Percentiles rank a stretch among this genome's conserved stretches.
These are phyloP conservation scores for Phaeosphaeriaceae sp. DNA, from an alignment of 2,329 filamentous ascomycete genomes.

Conservation along the genomic window DNA sequence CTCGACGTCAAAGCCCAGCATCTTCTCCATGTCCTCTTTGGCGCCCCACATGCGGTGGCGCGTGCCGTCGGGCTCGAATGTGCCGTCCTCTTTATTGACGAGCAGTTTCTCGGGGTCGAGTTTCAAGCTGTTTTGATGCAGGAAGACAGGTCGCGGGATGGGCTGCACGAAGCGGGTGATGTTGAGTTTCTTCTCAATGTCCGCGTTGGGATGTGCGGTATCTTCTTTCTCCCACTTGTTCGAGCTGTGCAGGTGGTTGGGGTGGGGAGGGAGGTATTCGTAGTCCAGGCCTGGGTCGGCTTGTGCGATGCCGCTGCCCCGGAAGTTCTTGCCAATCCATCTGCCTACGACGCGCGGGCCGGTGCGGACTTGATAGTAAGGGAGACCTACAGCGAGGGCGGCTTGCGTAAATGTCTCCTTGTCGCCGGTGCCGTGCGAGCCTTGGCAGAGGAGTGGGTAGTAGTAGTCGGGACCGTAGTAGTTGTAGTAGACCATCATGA, in stretches of 20 bases:
- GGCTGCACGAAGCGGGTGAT: constrained; percentile 6
- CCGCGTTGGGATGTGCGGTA: constrained; percentile 1
- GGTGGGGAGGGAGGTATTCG: constrained; percentile 20
- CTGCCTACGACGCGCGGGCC: constrained; percentile 39
- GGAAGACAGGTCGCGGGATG: constrained; percentile 21
- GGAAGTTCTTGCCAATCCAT: constrained; percentile 14
- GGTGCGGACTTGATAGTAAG: constrained; percentile 52
- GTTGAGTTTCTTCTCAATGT: constrained; percentile 8
- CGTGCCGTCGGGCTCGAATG: constrained; percentile 14
- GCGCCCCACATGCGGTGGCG: constrained; percentile 30
- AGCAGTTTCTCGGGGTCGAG: constrained; percentile 24
- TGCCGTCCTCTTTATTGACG: constrained; percentile 1
- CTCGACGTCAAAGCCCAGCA: constrained; percentile 35
- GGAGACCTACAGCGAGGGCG: constrained; percentile 50
- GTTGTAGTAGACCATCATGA: constrained; percentile 64
- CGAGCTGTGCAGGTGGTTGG: constrained; percentile 18
- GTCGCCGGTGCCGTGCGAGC: constrained; percentile 54
- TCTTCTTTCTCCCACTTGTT: constrained; percentile 17
- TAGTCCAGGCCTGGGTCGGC: constrained; percentile 28
- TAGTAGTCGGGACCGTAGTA: constrained; percentile 61
- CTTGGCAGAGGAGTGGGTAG: constrained; percentile 58
- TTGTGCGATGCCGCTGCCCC: constrained; percentile 24
- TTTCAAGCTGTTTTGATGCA: constrained; percentile 31
- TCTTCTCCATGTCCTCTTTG: constrained; percentile 14
- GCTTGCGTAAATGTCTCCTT: constrained; percentile 59